A percentile compares a stretch with the other conserved stretches of the same genome.
These are phyloP conservation scores for Pelargonium myrrhifolium DNA, from an alignment of 441 rosid genomes.

Conservation along the genomic window DNA sequence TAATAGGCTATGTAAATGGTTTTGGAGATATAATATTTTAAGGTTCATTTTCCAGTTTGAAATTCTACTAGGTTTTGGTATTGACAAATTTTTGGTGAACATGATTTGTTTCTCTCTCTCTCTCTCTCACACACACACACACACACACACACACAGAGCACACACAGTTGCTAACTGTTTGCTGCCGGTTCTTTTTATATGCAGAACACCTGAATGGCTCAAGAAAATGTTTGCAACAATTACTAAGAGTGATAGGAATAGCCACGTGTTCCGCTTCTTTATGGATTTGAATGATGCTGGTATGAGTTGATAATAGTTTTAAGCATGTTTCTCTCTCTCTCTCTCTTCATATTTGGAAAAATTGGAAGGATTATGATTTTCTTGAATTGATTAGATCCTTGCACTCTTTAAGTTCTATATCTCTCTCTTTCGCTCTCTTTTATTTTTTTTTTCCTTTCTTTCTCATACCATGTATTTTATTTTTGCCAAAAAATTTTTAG, in stretches of 20 bases:
- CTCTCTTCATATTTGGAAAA: background rate
- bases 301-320: constrained; percentile 16
- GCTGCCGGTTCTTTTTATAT: constrained; percentile 12
- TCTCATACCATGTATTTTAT: background rate
- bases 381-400: background rate
- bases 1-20: too few relatives aligned
- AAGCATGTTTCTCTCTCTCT: background rate
- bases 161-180: background rate
- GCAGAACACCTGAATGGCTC: constrained; percentile 87
- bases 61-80: too few relatives aligned
- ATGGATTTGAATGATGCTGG: constrained; percentile 98
- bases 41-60: too few relatives aligned
- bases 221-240: constrained; percentile 73
- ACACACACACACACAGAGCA: too few relatives aligned
- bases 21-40: too few relatives aligned
- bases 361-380: background rate
- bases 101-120: background rate
- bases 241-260: constrained; percentile 75
- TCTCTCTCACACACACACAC: too few relatives aligned
- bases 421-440: too few relatives aligned
- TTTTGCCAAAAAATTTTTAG: too few relatives aligned
- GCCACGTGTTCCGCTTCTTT: constrained; percentile 87
- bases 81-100: too few relatives aligned
- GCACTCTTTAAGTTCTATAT: too few relatives aligned
- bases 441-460: too few relatives aligned